Conservation (phyloP, 2,329 filamentous ascomycete genomes). For the Paecilomyces variotii region DNA sequence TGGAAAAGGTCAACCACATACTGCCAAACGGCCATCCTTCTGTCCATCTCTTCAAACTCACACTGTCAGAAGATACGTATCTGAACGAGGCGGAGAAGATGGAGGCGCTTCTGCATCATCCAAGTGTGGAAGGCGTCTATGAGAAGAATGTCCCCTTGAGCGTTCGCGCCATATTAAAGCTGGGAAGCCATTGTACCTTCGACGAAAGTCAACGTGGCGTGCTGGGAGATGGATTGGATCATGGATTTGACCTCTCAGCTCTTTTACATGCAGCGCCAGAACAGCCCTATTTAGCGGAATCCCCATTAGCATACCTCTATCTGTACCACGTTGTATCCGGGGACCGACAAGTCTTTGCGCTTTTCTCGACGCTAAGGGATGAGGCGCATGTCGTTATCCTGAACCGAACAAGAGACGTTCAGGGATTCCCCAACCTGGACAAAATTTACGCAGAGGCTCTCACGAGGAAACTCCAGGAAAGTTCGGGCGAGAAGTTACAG, state of each 20-base stretch:
- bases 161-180: constrained; percentile 74
- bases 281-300: constrained; percentile 66
- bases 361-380: constrained; percentile 76
- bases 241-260: constrained; percentile 79
- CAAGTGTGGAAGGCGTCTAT: constrained; percentile 94
- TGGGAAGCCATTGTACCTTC: constrained; percentile 88
- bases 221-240: constrained; percentile 82
- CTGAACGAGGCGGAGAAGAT: constrained; percentile 78
- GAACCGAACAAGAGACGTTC: constrained; percentile 69
- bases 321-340: constrained; percentile 87
- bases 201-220: constrained; percentile 86
- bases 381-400: constrained; percentile 85
- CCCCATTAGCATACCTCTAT: constrained; percentile 75
- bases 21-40: constrained; percentile 93
- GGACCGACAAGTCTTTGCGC: constrained; percentile 83
- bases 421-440: constrained; percentile 82
- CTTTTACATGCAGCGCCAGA: constrained; percentile 62
- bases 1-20: constrained; percentile 88
- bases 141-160: constrained; percentile 86
- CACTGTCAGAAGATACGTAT: constrained; percentile 80
- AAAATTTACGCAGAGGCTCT: constrained; percentile 79
- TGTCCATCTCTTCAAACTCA: constrained; percentile 87
- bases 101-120: constrained; percentile 74
- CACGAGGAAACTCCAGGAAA: constrained; percentile 54
- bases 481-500: constrained; percentile 64